Percentiles rank a stretch among this genome's conserved stretches.
phyloP scores from a whole-genome alignment of 306 rosid species.

The Medicago arabica region DNA sequence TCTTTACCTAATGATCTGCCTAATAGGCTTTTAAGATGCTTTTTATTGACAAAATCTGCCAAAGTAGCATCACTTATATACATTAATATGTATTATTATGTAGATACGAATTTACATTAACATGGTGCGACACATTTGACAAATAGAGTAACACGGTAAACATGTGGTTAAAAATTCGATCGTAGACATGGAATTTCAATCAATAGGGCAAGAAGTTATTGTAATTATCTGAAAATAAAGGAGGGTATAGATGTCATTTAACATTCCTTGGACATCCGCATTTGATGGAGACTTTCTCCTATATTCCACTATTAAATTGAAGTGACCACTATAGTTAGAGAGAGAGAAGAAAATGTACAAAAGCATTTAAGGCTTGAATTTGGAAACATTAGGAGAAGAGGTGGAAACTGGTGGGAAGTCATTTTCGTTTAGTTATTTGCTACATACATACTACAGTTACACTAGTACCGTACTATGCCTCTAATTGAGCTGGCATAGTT shows the following conservation, averaged over 20 bases:
- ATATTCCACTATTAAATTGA: constrained; percentile 50
- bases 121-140: background rate
- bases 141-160: no score
- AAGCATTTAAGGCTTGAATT: constrained; percentile 65
- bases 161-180: background rate
- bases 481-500: constrained; percentile 50
- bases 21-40: background rate
- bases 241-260: constrained; percentile 45
- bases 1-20: constrained; percentile 12
- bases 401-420: constrained; percentile 69
- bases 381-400: constrained; percentile 59
- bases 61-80: background rate
- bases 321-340: constrained; percentile 38
- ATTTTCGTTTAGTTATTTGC: constrained; percentile 71
- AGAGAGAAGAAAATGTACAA: constrained; percentile 50
- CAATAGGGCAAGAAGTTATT: background rate
- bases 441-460: constrained; percentile 52
- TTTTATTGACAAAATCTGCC: background rate
- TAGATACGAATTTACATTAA: background rate
- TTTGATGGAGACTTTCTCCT: constrained; percentile 52
- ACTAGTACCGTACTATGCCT: constrained; percentile 44
- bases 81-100: background rate
- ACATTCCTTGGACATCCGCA: constrained; percentile 45
- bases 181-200: background rate
- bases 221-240: constrained; percentile 31